Percentiles rank a stretch among this genome's conserved stretches.
These are phyloP conservation scores for Stygiomarasmius scandens DNA, from an alignment of 1,284 basidiomycete genomes.

Conservation along the genomic window DNA sequence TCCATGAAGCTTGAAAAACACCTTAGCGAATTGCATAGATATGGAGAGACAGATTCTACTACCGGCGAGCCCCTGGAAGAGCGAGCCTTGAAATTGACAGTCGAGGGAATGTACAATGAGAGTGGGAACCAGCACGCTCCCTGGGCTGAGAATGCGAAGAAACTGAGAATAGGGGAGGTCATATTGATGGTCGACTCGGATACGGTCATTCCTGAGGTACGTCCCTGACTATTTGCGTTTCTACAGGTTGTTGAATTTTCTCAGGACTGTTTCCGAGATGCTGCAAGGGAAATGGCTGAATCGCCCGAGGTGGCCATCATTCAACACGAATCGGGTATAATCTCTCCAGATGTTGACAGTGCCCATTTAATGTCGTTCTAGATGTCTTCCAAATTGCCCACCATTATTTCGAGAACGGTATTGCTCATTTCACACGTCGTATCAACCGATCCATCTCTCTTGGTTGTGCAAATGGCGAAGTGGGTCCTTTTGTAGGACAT, in stretches of 20 bases:
- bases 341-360: neutral
- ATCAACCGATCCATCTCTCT: constrained; percentile 80
- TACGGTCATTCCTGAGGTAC: constrained; percentile 77
- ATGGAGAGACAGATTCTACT: constrained; percentile 37
- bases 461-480: constrained; percentile 78
- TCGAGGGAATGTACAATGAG: constrained; percentile 68
- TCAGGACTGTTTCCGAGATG: constrained; percentile 82
- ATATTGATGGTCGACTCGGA: constrained; percentile 82
- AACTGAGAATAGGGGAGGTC: constrained; percentile 66
- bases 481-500: constrained; percentile 86
- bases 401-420: constrained; percentile 74
- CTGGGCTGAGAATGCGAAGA: constrained; percentile 68
- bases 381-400: constrained; percentile 86
- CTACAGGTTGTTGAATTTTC: neutral
- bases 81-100: constrained; percentile 60
- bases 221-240: constrained; percentile 8
- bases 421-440: constrained; percentile 63
- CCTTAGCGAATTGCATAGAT: constrained; percentile 51
- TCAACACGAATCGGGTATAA: constrained; percentile 74
- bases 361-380: constrained; percentile 20
- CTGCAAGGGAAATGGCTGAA: constrained; percentile 79
- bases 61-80: constrained; percentile 62
- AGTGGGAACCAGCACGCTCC: constrained; percentile 55
- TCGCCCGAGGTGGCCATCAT: constrained; percentile 83
- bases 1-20: constrained; percentile 77